Base-by-base conservation (phyloP, 495 filamentous ascomycete species). In the Neurospora hispaniola region DNA sequence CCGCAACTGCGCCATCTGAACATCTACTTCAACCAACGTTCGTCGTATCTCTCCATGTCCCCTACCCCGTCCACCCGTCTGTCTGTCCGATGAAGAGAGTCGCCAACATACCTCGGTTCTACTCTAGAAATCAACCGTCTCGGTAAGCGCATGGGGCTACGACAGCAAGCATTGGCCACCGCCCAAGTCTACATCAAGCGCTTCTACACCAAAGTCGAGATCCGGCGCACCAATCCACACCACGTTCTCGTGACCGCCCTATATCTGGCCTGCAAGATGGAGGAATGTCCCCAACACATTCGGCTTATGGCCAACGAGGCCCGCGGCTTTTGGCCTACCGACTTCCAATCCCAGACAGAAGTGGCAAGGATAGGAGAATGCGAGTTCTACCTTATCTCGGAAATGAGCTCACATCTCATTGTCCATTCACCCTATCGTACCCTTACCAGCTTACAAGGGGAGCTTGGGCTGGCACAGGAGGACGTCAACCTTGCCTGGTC, bases 251-350 rank as follows among this genome's bases (percentile, higher is more conserved):
- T 93, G 39, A 98, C 96, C 5, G 93, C 95, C 38, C 84, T 98
- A 74, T 99, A 99, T 82, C 86, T 99, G 42, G 96, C 96, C 69
- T 97, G 94, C 84, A 99, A 99, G 82, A 97, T 97, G 92, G 96
- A 99, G 81, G 96, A 99, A 82, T 95, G 91, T 74, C 96, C 96
- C 39, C 94, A 97, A 80, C 96, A 99, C 81, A 98, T 99, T 74
- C 88, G 95, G 42, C 87, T 94, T 69, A 88, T 99, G 59, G 89
- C 94, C 3, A 89, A 87, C 6, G 95, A 99, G 80, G 93, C 94
- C 5, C 89, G 93, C n/a, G 86, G 88, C 69, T 84, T 94, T 54
- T 99, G 94, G 93, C 92, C 93, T 78, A 90, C 92, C 91, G 94
- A 96, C 70, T 89, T 92, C 77, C 90, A 94, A 77, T 86, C 88